A percentile compares a stretch with the other conserved stretches of the same genome.
Evolutionary conservation across 2,329 filamentous ascomycete species (phyloP).

Genomic region (Colletotrichum lentis): DNA sequence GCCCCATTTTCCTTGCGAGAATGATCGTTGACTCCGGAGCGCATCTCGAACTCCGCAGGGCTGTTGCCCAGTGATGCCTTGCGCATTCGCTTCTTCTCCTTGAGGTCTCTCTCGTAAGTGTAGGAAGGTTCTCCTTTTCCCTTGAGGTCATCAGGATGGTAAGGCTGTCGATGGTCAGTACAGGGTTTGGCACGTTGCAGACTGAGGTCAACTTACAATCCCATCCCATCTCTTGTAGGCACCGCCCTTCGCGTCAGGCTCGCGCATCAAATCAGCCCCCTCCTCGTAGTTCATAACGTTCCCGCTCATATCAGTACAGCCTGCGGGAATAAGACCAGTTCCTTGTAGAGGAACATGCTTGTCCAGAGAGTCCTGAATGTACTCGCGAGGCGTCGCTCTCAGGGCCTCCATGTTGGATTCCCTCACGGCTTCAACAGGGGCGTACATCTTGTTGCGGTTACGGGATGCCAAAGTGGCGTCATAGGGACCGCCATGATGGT

Average conservation of each 20-base stretch:
- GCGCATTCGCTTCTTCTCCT: slow-evolving; percentile 60
- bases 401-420: slow-evolving; percentile 79
- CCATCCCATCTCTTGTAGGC: slow-evolving; percentile 80
- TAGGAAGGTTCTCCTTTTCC: slow-evolving; percentile 83
- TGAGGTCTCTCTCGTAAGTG: slow-evolving; percentile 72
- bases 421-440: slow-evolving; percentile 80
- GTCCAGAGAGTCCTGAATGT: slow-evolving; percentile 75
- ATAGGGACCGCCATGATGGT: slow-evolving; percentile 91
- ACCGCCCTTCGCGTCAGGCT: slow-evolving; percentile 72
- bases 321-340: slow-evolving; percentile 78
- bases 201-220: slow-evolving; percentile 64
- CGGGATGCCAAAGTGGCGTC: slow-evolving; percentile 81
- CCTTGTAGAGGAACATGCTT: slow-evolving; percentile 84
- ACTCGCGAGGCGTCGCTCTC: slow-evolving; percentile 80
- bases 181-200: background rate
- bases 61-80: slow-evolving; percentile 42
- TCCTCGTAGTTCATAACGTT: slow-evolving; percentile 81
- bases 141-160: slow-evolving; percentile 80
- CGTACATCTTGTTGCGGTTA: slow-evolving; percentile 69
- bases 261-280: slow-evolving; percentile 85
- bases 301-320: slow-evolving; percentile 72
- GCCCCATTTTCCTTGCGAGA: slow-evolving; percentile 41
- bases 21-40: slow-evolving; percentile 45
- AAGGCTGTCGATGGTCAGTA: slow-evolving; percentile 57
- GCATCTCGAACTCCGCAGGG: slow-evolving; percentile 59